Base-by-base conservation (phyloP, 2,329 filamentous ascomycete species). In the Nothophoma quercina region DNA sequence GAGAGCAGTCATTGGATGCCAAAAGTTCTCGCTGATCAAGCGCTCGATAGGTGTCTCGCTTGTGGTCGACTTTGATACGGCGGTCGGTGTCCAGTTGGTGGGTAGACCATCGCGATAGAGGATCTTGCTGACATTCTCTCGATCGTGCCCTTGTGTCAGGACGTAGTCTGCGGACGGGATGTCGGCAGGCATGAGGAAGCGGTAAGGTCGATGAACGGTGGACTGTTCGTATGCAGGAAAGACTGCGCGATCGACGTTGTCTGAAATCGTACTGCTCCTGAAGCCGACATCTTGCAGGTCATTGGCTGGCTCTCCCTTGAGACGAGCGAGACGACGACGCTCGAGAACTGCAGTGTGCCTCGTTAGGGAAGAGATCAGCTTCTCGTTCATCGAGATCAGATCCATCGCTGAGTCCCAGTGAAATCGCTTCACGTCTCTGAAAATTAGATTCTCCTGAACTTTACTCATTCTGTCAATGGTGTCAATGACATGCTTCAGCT, bases 281-380 rank as follows among this genome's bases (percentile, higher is more conserved):
- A 54, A 33, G 12, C 56, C 45, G 13, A 68, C 46, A 23, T 59
- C 39, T 3, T 64, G 60, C 5, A 62, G 10, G 5, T 59, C 45
- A 6, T 70, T 66, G 2, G 59, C 49, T 7, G 56, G 36, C 5
- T 66, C 63, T 19, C 70, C 65, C 39, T 59, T 68, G 3, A 73
- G 42, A 25, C 69, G 67, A 42, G 67, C 63, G 46, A 72, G 66
- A 3, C 69, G 63, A 22, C 69, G 63, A 13, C 65, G 62, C 46
- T 73, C 71, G n/a, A 67, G 49, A 7, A 67, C 45, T 34, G 67
- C 68, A 8, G 70, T 52, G 44, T 71, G 67, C 45, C 69, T 71
- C 22, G 69, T 70, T 44, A 70, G 43, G 34, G 69, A 73, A 7
- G 50, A 57, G 5, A 52, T 60, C 16, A 72, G 43, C 29, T 65